Percentiles rank a stretch among this genome's conserved stretches.
Conservation (phyloP, 169 alveolate species). For the Plasmodium inui region DNA sequence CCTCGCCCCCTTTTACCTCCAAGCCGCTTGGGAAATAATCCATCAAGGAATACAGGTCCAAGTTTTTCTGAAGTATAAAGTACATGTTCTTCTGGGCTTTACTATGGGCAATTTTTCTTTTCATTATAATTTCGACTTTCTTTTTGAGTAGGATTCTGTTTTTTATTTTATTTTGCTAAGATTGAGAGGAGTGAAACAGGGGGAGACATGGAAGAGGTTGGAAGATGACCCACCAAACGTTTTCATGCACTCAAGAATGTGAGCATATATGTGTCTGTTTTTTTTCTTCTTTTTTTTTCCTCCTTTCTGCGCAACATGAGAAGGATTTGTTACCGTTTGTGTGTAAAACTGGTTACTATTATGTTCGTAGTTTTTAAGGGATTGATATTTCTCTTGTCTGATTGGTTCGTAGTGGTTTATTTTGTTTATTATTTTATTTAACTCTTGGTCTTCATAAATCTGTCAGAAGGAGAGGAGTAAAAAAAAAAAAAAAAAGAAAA, state of each 20-base stretch:
- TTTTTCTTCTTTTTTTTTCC: background rate
- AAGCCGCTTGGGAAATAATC: constrained; percentile 33
- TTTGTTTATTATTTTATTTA: constrained; percentile 13
- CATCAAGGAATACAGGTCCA: constrained; percentile 13
- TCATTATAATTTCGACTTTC: constrained; percentile 51
- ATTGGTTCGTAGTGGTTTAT: constrained; percentile 55
- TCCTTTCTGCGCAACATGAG: background rate
- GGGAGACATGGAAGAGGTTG: background rate
- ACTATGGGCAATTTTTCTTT: constrained; percentile 52
- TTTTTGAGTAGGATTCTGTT: constrained; percentile 40
- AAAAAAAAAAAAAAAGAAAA: background rate
- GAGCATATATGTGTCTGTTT: background rate
- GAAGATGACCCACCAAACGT: background rate
- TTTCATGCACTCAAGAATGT: background rate
- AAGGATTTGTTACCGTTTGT: constrained; percentile 30
- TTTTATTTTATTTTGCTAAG: constrained; percentile 56
- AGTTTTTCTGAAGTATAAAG: constrained; percentile 61
- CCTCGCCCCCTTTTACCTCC: constrained; percentile 15
- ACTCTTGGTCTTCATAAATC: constrained; percentile 48
- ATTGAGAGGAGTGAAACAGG: background rate
- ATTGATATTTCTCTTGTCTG: constrained; percentile 19
- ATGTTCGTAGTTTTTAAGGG: constrained; percentile 35
- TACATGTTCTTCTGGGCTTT: constrained; percentile 54
- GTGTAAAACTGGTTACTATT: constrained; percentile 25
- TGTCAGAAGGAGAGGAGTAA: background rate